These are phyloP conservation scores for Avicennia marina DNA, from an alignment of 257 asterid species.

Conservation along the genomic window DNA sequence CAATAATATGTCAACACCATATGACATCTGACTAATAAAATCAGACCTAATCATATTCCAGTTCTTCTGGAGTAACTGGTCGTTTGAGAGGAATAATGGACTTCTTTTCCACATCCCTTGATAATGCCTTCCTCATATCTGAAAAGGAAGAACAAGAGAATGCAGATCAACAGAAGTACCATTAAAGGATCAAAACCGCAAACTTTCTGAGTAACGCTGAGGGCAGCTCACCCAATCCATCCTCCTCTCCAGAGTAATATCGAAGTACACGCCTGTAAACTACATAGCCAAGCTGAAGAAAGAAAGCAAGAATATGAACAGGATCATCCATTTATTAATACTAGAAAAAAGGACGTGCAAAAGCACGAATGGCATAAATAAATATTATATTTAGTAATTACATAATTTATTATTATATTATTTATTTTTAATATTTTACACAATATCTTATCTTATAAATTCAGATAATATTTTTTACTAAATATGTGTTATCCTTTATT, in stretches of 20 bases:
- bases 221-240: constrained; percentile 74
- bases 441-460: too few relatives aligned
- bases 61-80: constrained; percentile 88
- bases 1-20: too few relatives aligned
- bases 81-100: constrained; percentile 85
- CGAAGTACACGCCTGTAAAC: constrained; percentile 90
- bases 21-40: too few relatives aligned
- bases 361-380: too few relatives aligned
- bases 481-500: too few relatives aligned
- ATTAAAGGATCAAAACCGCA: background rate
- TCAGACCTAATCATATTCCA: constrained; percentile 73
- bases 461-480: too few relatives aligned
- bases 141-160: constrained; percentile 18
- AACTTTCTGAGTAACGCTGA: too few relatives aligned
- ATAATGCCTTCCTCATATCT: constrained; percentile 97
- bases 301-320: background rate
- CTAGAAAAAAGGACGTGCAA: too few relatives aligned
- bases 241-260: constrained; percentile 96
- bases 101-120: constrained; percentile 86
- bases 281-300: constrained; percentile 72
- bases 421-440: too few relatives aligned
- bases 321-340: background rate
- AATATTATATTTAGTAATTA: too few relatives aligned
- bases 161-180: background rate
- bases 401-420: too few relatives aligned